Conservation (phyloP, 2,329 filamentous ascomycete species). For the Ceratocystis eucalypticola region DNA sequence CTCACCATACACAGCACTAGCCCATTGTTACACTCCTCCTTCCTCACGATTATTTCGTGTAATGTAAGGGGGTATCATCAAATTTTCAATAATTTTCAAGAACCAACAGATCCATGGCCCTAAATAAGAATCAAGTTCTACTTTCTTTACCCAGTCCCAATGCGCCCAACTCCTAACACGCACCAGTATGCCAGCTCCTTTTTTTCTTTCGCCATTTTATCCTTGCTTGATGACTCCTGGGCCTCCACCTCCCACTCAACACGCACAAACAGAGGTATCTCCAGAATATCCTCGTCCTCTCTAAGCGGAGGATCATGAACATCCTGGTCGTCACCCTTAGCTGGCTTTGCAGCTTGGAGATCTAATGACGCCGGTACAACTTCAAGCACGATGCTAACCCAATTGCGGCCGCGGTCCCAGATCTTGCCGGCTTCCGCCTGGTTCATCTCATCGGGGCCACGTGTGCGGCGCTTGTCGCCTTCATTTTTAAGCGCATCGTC, state of each 20-base stretch:
- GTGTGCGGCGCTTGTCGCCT: constrained; percentile 29
- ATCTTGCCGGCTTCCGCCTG: constrained; percentile 75
- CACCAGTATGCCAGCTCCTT: constrained; percentile 92
- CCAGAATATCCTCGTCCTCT: constrained; percentile 53
- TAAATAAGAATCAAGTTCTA: not conserved
- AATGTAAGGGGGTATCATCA: not conserved
- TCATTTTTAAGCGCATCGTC: constrained; percentile 65
- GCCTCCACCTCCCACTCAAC: constrained; percentile 76
- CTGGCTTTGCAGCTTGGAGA: constrained; percentile 27
- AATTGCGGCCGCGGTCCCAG: constrained; percentile 89
- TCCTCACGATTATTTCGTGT: not conserved
- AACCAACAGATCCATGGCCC: not conserved
- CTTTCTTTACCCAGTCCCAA: constrained; percentile 37
- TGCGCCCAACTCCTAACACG: constrained; percentile 75
- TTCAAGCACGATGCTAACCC: constrained; percentile 87
- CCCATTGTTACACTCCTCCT: not conserved
- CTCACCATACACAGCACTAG: too few relatives aligned
- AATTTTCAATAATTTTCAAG: constrained; percentile 4
- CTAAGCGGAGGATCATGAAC: constrained; percentile 36
- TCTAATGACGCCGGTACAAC: constrained; percentile 54
- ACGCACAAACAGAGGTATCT: constrained; percentile 88
- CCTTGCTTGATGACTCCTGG: constrained; percentile 42
- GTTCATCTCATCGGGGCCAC: constrained; percentile 23
- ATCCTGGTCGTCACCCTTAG: constrained; percentile 26
- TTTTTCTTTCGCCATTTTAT: constrained; percentile 57